Evolutionary conservation across 2,329 filamentous ascomycete species (phyloP).

Genomic region (Gnomoniopsis smithogilvyi): DNA sequence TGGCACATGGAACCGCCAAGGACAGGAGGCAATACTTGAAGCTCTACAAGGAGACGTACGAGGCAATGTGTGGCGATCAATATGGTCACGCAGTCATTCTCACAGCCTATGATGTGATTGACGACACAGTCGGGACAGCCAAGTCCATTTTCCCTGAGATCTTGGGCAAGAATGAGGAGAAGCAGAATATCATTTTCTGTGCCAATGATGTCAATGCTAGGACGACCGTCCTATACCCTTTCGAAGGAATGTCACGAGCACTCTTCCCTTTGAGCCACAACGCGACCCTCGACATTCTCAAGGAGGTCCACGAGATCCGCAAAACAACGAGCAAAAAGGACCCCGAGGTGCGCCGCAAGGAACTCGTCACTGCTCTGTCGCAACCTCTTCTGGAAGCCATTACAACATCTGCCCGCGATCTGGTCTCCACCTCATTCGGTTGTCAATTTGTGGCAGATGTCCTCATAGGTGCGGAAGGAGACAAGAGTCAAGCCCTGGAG

Average conservation of each 20-base stretch:
- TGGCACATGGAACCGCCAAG: constrained; percentile 86
- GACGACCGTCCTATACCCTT: constrained; percentile 74
- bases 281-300: constrained; percentile 66
- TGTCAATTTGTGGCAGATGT: constrained; percentile 84
- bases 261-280: constrained; percentile 61
- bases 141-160: constrained; percentile 89
- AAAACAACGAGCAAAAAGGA: constrained; percentile 92
- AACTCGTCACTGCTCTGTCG: constrained; percentile 72
- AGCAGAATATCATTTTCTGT: constrained; percentile 61
- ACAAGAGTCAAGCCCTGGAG: constrained; percentile 71
- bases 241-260: constrained; percentile 63
- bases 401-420: constrained; percentile 60
- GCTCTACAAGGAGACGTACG: constrained; percentile 85
- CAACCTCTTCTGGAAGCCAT: constrained; percentile 74
- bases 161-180: constrained; percentile 66
- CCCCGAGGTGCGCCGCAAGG: constrained; percentile 67
- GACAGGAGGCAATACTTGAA: constrained; percentile 84
- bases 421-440: constrained; percentile 76
- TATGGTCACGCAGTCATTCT: constrained; percentile 80
- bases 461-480: constrained; percentile 70
- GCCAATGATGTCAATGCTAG: constrained; percentile 65
- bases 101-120: constrained; percentile 83
- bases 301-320: constrained; percentile 76
- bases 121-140: constrained; percentile 85
- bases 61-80: constrained; percentile 77